A percentile compares a stretch with the other conserved stretches of the same genome.
Evolutionary conservation across 352 stramenopile genomes (phyloP).

Genomic region (Phytophthora hybrid): DNA sequence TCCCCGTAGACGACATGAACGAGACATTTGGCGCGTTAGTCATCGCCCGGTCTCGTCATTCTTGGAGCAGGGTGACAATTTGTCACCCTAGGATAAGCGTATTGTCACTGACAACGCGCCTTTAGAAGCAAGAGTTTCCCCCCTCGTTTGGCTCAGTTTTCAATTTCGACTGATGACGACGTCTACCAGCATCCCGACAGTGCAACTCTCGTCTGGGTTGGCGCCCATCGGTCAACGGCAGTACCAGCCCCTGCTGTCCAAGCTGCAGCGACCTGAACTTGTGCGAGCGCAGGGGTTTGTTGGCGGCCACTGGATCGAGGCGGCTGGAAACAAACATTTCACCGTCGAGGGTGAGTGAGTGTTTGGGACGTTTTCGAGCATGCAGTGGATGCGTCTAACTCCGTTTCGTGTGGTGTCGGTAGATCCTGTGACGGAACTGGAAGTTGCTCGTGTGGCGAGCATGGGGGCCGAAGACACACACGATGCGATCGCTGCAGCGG

Average conservation of each 20-base stretch:
- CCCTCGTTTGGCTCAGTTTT: constrained; percentile 13
- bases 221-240: constrained; percentile 22
- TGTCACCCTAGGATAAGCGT: too few species aligned
- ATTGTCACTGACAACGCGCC: background rate
- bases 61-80: too few species aligned
- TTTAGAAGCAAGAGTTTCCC: background rate
- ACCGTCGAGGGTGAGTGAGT: constrained; percentile 53
- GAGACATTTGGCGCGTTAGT: background rate
- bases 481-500: constrained; percentile 71
- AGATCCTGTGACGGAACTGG: constrained; percentile 79
- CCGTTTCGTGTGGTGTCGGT: background rate
- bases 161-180: constrained; percentile 21
- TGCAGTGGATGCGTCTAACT: background rate
- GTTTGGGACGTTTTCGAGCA: background rate
- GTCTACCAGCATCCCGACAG: constrained; percentile 15
- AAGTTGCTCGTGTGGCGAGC: constrained; percentile 63
- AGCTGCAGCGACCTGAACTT: constrained; percentile 63
- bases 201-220: constrained; percentile 14
- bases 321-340: constrained; percentile 49
- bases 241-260: constrained; percentile 49
- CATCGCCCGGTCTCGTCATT: background rate
- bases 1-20: background rate
- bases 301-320: constrained; percentile 71
- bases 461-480: constrained; percentile 73
- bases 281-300: constrained; percentile 78